Conservation (phyloP, 257 asterid genomes). For the Gentiana macrophylla region DNA sequence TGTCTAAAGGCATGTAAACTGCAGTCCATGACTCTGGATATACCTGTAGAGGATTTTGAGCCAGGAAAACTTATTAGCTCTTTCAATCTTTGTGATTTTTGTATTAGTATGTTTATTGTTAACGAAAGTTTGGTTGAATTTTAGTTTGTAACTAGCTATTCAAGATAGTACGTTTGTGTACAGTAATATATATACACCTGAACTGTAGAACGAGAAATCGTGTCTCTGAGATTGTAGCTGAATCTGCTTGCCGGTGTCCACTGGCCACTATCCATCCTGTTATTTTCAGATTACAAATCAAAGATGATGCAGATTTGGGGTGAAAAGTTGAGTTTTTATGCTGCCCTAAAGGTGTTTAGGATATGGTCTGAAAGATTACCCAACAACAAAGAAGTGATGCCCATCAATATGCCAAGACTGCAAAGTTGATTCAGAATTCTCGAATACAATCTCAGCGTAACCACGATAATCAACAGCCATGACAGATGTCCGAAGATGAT, state of each 20-base stretch:
- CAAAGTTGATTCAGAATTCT: neutral
- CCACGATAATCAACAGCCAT: slow-evolving; percentile 8
- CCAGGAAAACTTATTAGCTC: too few relatives aligned
- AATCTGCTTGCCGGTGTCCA: slow-evolving; percentile 34
- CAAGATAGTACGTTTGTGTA: too few relatives aligned
- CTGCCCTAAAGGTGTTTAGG: too few relatives aligned
- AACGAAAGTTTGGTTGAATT: too few relatives aligned
- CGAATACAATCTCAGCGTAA: slow-evolving; percentile 5
- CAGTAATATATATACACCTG: slow-evolving; percentile 13
- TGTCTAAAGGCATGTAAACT: slow-evolving; percentile 39
- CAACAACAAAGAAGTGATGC: slow-evolving; percentile 6
- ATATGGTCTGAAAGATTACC: slow-evolving; percentile 2
- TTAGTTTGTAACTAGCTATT: too few relatives aligned
- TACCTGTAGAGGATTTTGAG: slow-evolving; percentile 12
- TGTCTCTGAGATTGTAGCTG: slow-evolving; percentile 27
- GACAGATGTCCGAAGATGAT: neutral
- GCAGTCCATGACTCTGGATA: slow-evolving; percentile 41
- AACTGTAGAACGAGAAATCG: slow-evolving; percentile 32
- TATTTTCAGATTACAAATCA: neutral
- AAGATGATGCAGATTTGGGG: too few relatives aligned
- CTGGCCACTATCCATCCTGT: slow-evolving; percentile 34
- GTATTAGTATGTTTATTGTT: neutral
- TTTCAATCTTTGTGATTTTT: slow-evolving; percentile 8
- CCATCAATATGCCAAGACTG: slow-evolving; percentile 10
- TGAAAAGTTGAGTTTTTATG: too few relatives aligned